phyloP scores from a whole-genome alignment of 257 asterid species.

The Nicotiana sylvestris region DNA sequence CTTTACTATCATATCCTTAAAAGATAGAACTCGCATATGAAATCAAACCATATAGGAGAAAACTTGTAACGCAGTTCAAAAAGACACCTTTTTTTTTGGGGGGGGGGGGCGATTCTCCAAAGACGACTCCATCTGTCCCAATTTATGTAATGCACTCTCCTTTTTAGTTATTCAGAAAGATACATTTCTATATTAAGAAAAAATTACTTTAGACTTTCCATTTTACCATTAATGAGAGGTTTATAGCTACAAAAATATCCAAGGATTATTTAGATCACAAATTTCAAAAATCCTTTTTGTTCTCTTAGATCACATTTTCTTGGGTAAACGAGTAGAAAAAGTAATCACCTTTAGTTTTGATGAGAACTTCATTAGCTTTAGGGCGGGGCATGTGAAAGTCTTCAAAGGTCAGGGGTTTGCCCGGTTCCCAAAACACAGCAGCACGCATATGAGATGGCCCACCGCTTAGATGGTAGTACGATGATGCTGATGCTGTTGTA shows the following conservation, averaged over 20 bases:
- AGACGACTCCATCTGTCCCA: too few relatives aligned
- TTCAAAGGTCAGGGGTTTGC: slow-evolving; percentile 73
- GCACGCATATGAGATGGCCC: slow-evolving; percentile 88
- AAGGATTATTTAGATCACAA: too few relatives aligned
- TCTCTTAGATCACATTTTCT: too few relatives aligned
- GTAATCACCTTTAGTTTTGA: slow-evolving; percentile 78
- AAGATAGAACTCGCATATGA: neutral
- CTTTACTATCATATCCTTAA: neutral
- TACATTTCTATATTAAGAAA: too few relatives aligned
- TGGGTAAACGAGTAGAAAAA: neutral
- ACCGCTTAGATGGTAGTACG: slow-evolving; percentile 44
- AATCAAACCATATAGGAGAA: neutral
- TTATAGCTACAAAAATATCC: too few relatives aligned
- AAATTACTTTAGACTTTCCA: too few relatives aligned
- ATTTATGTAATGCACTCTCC: too few relatives aligned
- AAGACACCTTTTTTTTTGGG: neutral
- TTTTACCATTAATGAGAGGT: too few relatives aligned
- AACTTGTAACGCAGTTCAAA: neutral
- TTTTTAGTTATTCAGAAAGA: too few relatives aligned
- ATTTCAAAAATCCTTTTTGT: too few relatives aligned
- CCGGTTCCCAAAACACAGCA: slow-evolving; percentile 82
- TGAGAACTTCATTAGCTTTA: slow-evolving; percentile 72
- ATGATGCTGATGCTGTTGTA: slow-evolving; percentile 39
- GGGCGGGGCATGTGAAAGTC: slow-evolving; percentile 96
- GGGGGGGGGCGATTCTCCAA: neutral